Evolutionary conservation across 106 monocot species (phyloP), one percentile per base, ranked within the genome.

Genomic region (Hemerocallis citrina): DNA sequence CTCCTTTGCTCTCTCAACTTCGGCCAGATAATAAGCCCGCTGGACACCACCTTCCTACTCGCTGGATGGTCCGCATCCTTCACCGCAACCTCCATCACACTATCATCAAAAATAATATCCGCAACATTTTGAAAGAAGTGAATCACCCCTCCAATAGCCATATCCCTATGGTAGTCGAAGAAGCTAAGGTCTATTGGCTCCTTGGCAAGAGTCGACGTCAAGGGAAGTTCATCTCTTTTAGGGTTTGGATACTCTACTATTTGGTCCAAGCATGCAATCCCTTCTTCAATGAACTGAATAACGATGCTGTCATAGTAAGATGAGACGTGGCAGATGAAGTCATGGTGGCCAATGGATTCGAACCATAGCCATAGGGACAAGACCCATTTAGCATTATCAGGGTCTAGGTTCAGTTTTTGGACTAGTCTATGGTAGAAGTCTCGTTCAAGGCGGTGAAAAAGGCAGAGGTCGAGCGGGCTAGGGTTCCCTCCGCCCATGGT

Each of bases 291-390:
- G 74, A 77, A 77, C 11, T 35, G 28, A 34, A 75, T 49, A 28
- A 84, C 30, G 49, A 64, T 29, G 22, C 63, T 23, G 32, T 75
- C 69, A 12, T 5, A 9, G 77, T 52, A 64, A 37, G 72, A 48
- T 51, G 63, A 55, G 27, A 81, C 75, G 42, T 62, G 77, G 34
- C 72, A 69, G 41, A 84, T 75, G 77, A 89, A 81, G 58, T 75
- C 69, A 54, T 75, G 59, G 72, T 84, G 74, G 59, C 81, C 84
- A 40, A 81, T 75, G 59, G 84, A 78, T 59, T 89, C 89, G 42
- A 89, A 48, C 89, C 81, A 89, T 11, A 89, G 64, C 89, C 83
- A 89, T 2, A 89, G 80, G 0, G 77, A 71, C 46, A 89, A 57
- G 1, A 81, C 80, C 68, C 57, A 63, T 16, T 65, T 62, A 25